phyloP scores from a whole-genome alignment of 306 rosid genomes.

The Rubus parviflorus region DNA sequence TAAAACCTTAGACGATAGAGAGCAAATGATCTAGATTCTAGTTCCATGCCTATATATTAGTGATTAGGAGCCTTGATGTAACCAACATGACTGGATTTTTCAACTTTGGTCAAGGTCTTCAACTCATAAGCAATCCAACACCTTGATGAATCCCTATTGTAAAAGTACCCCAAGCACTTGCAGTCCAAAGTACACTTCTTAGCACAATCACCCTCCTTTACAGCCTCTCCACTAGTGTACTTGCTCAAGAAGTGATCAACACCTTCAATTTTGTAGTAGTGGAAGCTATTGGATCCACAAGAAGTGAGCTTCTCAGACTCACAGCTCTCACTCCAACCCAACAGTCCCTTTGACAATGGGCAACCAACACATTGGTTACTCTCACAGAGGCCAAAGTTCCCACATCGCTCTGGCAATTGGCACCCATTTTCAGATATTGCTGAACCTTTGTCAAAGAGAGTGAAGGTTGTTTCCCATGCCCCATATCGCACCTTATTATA shows the following conservation, averaged over 20 bases:
- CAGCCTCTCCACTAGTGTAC: conserved; percentile 39
- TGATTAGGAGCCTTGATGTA: conserved; percentile 56
- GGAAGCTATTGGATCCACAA: conserved; percentile 44
- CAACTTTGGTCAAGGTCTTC: conserved; percentile 49
- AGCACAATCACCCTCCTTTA: conserved; percentile 43
- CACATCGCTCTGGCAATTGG: conserved; percentile 32
- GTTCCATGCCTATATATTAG: background rate
- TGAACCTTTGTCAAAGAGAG: conserved; percentile 49
- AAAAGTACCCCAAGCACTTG: conserved; percentile 65
- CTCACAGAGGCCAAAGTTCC: conserved; percentile 35
- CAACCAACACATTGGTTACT: conserved; percentile 42
- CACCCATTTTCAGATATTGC: conserved; percentile 19
- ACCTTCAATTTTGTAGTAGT: conserved; percentile 58
- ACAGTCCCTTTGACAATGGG: conserved; percentile 21
- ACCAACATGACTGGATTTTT: conserved; percentile 53
- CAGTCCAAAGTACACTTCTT: conserved; percentile 52
- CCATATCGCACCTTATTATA: conserved; percentile 36
- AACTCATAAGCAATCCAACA: conserved; percentile 77
- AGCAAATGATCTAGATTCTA: background rate
- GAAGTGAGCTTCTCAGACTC: conserved; percentile 38
- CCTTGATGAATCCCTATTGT: conserved; percentile 43
- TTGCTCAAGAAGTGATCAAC: conserved; percentile 71
- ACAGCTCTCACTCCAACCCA: conserved; percentile 39
- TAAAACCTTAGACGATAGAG: background rate
- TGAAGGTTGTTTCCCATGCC: conserved; percentile 57